Percentiles rank a stretch among this genome's conserved stretches.
phyloP scores from a whole-genome alignment of 164 flowering plant genomes.

The Chimonanthus salicifolius region DNA sequence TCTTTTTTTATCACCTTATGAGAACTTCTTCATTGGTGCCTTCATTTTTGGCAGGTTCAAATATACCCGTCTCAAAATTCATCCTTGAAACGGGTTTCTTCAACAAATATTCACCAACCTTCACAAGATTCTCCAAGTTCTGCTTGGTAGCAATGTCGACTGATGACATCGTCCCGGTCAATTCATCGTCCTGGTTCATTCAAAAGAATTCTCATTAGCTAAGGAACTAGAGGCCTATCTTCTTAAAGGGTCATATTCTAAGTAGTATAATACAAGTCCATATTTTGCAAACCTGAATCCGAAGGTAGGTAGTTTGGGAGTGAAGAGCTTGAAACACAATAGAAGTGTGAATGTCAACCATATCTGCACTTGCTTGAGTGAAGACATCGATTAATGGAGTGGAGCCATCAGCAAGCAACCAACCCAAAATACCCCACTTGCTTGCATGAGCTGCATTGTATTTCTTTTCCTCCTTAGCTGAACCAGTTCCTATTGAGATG shows the following conservation, averaged over 20 bases:
- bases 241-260: no score
- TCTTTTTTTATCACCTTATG: slow-evolving; percentile 22
- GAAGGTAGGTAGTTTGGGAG: slow-evolving; percentile 24
- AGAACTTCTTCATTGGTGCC: slow-evolving; percentile 36
- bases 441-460: slow-evolving; percentile 38
- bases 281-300: slow-evolving; percentile 32
- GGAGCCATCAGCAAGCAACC: slow-evolving; percentile 27
- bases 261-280: no score
- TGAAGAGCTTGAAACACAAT: slow-evolving; percentile 30
- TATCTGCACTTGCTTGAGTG: slow-evolving; percentile 32
- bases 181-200: slow-evolving; percentile 20
- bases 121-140: slow-evolving; percentile 29
- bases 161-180: slow-evolving; percentile 22
- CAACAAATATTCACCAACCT: slow-evolving; percentile 28
- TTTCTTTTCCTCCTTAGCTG: slow-evolving; percentile 24
- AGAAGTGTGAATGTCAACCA: slow-evolving; percentile 32
- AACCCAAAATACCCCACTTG: slow-evolving; percentile 46
- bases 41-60: slow-evolving; percentile 15
- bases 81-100: slow-evolving; percentile 31
- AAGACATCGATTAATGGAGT: slow-evolving; percentile 34
- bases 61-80: slow-evolving; percentile 27
- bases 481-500: slow-evolving; percentile 57
- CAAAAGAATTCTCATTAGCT: not conserved
- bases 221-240: no score
- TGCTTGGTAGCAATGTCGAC: slow-evolving; percentile 25